phyloP scores from a whole-genome alignment of 176 grass and related monocot species.

The Bothriochloa decipiens region DNA sequence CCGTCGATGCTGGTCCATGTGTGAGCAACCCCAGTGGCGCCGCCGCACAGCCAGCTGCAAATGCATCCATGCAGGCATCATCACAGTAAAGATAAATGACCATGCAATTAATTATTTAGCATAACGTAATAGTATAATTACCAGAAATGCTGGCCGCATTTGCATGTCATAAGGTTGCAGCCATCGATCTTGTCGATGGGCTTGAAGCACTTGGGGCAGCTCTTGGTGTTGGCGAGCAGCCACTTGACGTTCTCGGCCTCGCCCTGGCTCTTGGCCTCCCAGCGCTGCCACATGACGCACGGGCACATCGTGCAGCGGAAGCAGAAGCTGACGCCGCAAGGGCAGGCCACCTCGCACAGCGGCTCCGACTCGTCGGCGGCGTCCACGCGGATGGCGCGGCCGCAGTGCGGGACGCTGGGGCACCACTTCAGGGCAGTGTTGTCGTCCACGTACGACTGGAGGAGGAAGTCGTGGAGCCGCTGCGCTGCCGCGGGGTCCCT shows the following conservation, averaged over 20 bases:
- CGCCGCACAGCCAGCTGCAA: constrained; percentile 63
- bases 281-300: constrained; percentile 54
- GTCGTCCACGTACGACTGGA: constrained; percentile 58
- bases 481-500: constrained; percentile 38
- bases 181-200: constrained; percentile 42
- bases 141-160: constrained; percentile 47
- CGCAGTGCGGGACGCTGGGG: constrained; percentile 61
- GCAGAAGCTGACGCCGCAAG: constrained; percentile 58
- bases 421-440: constrained; percentile 61
- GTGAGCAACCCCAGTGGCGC: not conserved
- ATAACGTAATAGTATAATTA: not conserved
- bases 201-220: constrained; percentile 66
- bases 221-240: constrained; percentile 55
- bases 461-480: constrained; percentile 49
- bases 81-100: not conserved
- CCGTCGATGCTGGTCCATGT: not conserved
- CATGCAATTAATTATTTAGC: not conserved
- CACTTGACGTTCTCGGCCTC: constrained; percentile 49
- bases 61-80: not conserved
- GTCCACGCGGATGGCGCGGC: constrained; percentile 44
- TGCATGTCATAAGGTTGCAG: constrained; percentile 50
- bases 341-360: constrained; percentile 53
- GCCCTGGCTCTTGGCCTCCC: constrained; percentile 24
- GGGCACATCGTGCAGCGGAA: constrained; percentile 52
- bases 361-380: not conserved